phyloP scores from a whole-genome alignment of 1,139 yeast species.

The Taphrina deformans region DNA sequence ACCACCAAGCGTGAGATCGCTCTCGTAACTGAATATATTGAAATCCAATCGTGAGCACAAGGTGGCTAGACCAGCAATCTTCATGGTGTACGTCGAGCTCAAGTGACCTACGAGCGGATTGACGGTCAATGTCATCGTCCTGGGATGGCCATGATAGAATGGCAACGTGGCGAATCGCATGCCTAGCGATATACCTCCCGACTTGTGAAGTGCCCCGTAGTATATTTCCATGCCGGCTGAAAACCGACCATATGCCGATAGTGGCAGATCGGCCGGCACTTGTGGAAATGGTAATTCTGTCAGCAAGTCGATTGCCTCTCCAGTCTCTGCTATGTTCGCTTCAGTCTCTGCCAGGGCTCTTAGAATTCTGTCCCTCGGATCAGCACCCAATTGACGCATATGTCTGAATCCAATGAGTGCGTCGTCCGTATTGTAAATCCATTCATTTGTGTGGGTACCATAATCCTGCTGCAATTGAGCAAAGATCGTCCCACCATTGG shows the following conservation, averaged over 20 bases:
- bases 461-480: constrained; percentile 69
- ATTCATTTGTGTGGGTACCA: constrained; percentile 68
- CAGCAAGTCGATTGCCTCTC: background rate
- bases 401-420: constrained; percentile 80
- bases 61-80: constrained; percentile 53
- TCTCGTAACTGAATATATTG: constrained; percentile 84
- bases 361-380: constrained; percentile 12
- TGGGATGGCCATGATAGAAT: constrained; percentile 81
- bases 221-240: constrained; percentile 85
- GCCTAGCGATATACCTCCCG: constrained; percentile 64
- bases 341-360: constrained; percentile 6
- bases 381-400: constrained; percentile 63
- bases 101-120: constrained; percentile 91
- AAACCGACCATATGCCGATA: constrained; percentile 50
- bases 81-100: constrained; percentile 83
- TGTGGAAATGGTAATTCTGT: background rate
- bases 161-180: constrained; percentile 83
- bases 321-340: constrained; percentile 13
- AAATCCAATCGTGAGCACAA: constrained; percentile 86
- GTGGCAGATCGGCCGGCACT: constrained; percentile 43
- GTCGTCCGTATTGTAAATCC: constrained; percentile 84
- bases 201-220: constrained; percentile 77
- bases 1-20: constrained; percentile 81
- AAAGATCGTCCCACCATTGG: constrained; percentile 57
- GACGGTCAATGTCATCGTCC: constrained; percentile 80